Conservation (phyloP, 2,329 filamentous ascomycete species). For the Oidium heveae region DNA sequence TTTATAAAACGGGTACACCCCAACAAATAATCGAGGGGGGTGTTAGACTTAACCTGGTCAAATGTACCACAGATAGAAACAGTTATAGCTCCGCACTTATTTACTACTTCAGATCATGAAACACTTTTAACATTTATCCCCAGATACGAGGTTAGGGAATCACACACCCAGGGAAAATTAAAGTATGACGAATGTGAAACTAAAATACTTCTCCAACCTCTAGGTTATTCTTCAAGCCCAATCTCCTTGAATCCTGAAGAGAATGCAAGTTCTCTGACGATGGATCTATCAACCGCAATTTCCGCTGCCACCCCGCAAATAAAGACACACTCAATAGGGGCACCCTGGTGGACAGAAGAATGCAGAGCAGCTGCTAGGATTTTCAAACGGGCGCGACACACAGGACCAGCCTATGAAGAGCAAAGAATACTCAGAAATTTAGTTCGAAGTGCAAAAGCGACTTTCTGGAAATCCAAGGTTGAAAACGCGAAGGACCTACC, state of each 20-base stretch:
- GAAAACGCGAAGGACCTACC: not conserved
- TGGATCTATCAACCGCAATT: not conserved
- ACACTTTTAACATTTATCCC: not conserved
- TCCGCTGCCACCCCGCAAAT: not conserved
- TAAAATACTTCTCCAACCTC: not conserved
- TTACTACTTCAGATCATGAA: not conserved
- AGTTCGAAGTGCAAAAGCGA: not conserved
- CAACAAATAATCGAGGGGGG: not conserved
- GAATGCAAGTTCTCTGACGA: not conserved
- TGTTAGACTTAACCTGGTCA: not conserved
- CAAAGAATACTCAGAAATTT: not conserved
- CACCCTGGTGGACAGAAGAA: not conserved
- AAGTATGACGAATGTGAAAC: not conserved
- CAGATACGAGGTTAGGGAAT: not conserved
- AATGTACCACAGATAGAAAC: not conserved
- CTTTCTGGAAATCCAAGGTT: not conserved
- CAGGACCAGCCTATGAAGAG: not conserved
- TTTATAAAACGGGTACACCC: not conserved
- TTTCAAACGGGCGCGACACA: not conserved
- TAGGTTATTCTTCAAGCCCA: not conserved
- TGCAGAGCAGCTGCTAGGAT: not conserved
- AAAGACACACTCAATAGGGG: not conserved
- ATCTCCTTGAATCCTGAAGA: not conserved
- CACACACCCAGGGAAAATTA: not conserved
- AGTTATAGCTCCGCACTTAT: not conserved